These are phyloP conservation scores for Oryza australiensis DNA, from an alignment of 176 grass and related monocot genomes.

Conservation along the genomic window DNA sequence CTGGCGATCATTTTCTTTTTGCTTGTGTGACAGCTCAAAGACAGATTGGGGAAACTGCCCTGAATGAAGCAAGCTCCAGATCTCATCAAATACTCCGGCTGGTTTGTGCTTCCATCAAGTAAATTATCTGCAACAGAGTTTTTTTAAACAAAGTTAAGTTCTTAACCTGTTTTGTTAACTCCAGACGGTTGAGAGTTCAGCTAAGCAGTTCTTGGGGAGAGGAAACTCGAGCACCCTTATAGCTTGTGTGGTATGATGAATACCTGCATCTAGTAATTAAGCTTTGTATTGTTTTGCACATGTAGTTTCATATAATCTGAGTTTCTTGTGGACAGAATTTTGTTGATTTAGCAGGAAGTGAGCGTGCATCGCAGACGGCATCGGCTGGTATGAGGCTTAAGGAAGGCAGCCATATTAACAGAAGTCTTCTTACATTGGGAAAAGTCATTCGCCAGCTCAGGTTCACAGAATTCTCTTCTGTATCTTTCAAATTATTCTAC, in stretches of 20 bases:
- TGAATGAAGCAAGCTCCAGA: constrained; percentile 88
- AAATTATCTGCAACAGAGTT: not conserved
- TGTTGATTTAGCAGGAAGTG: constrained; percentile 95
- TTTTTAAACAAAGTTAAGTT: constrained; percentile 5
- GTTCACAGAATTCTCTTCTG: constrained; percentile 42
- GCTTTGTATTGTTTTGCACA: not conserved
- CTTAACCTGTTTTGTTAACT: constrained; percentile 1
- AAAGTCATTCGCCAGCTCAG: constrained; percentile 97
- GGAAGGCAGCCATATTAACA: constrained; percentile 95
- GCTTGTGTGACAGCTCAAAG: constrained; percentile 61
- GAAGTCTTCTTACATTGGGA: constrained; percentile 85
- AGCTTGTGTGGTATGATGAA: constrained; percentile 73
- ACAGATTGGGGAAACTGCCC: constrained; percentile 74
- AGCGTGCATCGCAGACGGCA: constrained; percentile 79
- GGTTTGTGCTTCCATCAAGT: constrained; percentile 37
- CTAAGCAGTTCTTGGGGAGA: constrained; percentile 53
- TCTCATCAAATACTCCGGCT: constrained; percentile 97
- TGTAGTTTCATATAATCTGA: not conserved
- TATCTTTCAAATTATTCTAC: not conserved
- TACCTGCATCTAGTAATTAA: not conserved
- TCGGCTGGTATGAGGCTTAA: constrained; percentile 70
- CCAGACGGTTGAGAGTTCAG: constrained; percentile 78
- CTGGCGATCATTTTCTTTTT: constrained; percentile 8
- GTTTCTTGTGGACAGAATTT: constrained; percentile 62
- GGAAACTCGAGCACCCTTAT: constrained; percentile 63